Evolutionary conservation across 352 stramenopile genomes (phyloP), one percentile per base, ranked within the genome.

Genomic region (Phytophthora palmivora): DNA sequence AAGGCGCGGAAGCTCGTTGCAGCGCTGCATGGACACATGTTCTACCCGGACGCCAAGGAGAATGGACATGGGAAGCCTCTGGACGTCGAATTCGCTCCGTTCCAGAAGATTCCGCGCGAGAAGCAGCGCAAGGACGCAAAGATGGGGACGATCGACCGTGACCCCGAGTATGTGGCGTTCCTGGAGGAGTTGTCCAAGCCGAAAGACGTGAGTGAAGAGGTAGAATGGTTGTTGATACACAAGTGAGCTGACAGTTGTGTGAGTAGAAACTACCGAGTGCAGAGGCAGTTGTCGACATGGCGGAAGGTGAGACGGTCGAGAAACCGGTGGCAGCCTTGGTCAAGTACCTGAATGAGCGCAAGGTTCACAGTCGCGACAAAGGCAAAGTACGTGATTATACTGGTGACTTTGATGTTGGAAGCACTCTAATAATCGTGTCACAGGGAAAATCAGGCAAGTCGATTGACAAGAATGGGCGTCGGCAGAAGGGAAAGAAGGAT

Each of bases 71-170:
- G 22, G 3, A 45, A 53, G 33, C 39, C 47, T 15, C 51, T 95
- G 53, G 75, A 89, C 10, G 84, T 90, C 21, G 84, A 87, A 16
- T 84, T 94, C 37, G 83, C 87, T 18, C 87, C 82, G 39, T 92
- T 88, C 58, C 84, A 94, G 66, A 92, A 92, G 60, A 72, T 95
- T 21, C 78, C 84, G 24, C 78, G 84, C 12, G 84, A 95, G 47
- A 95, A 94, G 46, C 74, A 82, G 58, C 82, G 84, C 61, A 91
- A 89, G 39, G 87, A 95, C 56, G 70, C 79, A 21, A 95, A 95
- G 58, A 60, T 79, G 16, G 82, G 79, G 24, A 91, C 82, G 6
- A 87, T 93, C 39, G 81, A 92, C 33, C 72, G 76, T 24, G 87
- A 95, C 45, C 71, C 79, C 0, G 84, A 94, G 47, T 95, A 77